Conservation (phyloP, 2,329 filamentous ascomycete genomes). For the Pestalotiopsis fici region DNA sequence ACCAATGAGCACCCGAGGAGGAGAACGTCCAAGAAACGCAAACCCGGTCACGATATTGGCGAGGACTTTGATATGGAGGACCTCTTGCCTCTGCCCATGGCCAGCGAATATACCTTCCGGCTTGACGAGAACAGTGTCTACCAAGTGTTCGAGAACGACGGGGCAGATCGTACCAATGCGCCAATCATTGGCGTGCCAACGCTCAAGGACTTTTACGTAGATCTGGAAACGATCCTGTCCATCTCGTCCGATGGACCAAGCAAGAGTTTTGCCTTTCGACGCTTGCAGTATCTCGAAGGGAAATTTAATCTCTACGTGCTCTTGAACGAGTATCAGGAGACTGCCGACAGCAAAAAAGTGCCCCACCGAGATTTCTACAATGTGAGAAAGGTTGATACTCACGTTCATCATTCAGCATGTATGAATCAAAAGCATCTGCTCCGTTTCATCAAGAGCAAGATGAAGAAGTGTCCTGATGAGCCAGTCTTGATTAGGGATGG, state of each 20-base stretch:
- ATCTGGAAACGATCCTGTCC: conserved; percentile 81
- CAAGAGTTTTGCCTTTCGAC: conserved; percentile 95
- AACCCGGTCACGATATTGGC: conserved; percentile 87
- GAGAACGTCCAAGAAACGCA: conserved; percentile 63
- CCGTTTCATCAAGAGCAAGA: conserved; percentile 99
- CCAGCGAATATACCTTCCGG: conserved; percentile 72
- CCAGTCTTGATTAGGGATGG: conserved; percentile 90
- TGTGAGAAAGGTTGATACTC: conserved; percentile 96
- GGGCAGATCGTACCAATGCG: conserved; percentile 60
- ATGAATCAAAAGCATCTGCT: conserved; percentile 99
- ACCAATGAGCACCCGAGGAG: conserved; percentile 37
- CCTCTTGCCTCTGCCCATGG: conserved; percentile 69
- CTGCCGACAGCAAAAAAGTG: conserved; percentile 95
- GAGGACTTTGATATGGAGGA: conserved; percentile 88
- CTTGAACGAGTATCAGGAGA: conserved; percentile 96
- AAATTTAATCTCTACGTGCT: conserved; percentile 95
- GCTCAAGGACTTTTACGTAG: conserved; percentile 93
- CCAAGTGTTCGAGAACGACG: conserved; percentile 80
- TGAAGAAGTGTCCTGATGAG: conserved; percentile 97
- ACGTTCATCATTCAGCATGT: conserved; percentile 98
- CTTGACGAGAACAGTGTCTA: conserved; percentile 86
- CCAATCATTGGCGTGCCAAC: conserved; percentile 86
- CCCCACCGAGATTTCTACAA: conserved; percentile 99
- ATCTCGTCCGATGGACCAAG: conserved; percentile 94
- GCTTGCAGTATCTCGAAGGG: conserved; percentile 92